Evolutionary conservation across 2,329 filamentous ascomycete species (phyloP).

Genomic region (Ophiocordyceps unilateralis): DNA sequence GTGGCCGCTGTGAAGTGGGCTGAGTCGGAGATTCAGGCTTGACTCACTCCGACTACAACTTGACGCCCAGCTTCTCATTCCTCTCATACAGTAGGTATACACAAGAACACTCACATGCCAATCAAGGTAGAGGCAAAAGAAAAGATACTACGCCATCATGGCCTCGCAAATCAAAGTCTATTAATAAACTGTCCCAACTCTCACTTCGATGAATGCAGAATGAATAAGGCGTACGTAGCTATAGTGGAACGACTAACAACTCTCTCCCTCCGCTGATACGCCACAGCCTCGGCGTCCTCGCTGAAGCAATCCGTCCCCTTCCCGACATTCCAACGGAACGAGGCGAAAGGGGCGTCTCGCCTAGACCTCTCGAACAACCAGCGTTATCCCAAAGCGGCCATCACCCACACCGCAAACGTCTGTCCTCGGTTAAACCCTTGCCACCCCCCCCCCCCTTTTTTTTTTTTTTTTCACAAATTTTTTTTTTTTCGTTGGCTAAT

Average conservation of each 20-base stretch:
- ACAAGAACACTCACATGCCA: no score
- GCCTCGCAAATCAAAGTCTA: background rate
- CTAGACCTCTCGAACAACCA: background rate
- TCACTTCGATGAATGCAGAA: background rate
- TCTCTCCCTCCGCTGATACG: no score
- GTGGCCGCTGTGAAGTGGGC: conserved; percentile 34
- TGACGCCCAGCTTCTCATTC: no score
- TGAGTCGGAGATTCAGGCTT: conserved; percentile 51
- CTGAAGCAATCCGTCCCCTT: no score
- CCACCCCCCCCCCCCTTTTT: background rate
- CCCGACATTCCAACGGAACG: no score
- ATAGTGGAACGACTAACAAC: background rate
- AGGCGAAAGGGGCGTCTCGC: no score
- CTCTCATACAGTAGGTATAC: no score
- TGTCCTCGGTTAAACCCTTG: no score
- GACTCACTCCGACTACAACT: conserved; percentile 3
- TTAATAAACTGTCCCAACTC: background rate
- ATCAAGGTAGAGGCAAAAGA: no score
- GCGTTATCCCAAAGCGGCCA: background rate
- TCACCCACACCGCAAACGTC: no score
- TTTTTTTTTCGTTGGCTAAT: no score
- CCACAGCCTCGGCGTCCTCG: background rate
- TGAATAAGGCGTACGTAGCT: background rate
- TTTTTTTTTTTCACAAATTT: background rate
- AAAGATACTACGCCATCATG: no score